Evolutionary conservation across 306 rosid genomes (phyloP).

Genomic region (Inga leiocalycina): DNA sequence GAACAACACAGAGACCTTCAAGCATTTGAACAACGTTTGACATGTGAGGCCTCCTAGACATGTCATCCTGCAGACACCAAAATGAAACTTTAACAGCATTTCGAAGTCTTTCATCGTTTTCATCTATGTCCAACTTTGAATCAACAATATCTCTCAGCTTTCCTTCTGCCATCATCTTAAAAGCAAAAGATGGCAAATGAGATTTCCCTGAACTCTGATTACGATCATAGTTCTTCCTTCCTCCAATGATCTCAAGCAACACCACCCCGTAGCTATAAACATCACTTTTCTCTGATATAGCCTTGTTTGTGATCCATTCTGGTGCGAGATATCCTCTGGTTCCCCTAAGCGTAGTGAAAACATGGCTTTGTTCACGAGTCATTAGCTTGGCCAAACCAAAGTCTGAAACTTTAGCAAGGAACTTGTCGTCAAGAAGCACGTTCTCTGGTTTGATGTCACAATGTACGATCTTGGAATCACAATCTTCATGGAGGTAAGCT

Average conservation of each 20-base stretch:
- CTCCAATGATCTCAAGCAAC: slow-evolving; percentile 41
- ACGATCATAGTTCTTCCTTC: slow-evolving; percentile 35
- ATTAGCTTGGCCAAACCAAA: slow-evolving; percentile 43
- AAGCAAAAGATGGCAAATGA: slow-evolving; percentile 35
- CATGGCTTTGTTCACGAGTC: slow-evolving; percentile 45
- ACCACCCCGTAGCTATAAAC: slow-evolving; percentile 40
- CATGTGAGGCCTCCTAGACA: slow-evolving; percentile 40
- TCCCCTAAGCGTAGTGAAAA: slow-evolving; percentile 39
- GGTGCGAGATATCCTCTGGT: slow-evolving; percentile 41
- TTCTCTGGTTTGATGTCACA: slow-evolving; percentile 43
- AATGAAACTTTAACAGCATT: slow-evolving; percentile 32
- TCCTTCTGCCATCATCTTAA: slow-evolving; percentile 42
- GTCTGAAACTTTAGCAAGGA: slow-evolving; percentile 39
- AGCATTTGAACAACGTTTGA: slow-evolving; percentile 39
- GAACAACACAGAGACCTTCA: slow-evolving; percentile 39
- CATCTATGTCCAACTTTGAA: slow-evolving; percentile 23
- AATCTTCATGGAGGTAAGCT: slow-evolving; percentile 37
- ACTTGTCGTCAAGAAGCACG: slow-evolving; percentile 39
- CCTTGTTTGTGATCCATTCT: slow-evolving; percentile 43
- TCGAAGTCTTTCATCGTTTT: slow-evolving; percentile 31
- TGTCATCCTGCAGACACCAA: slow-evolving; percentile 42
- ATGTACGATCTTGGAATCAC: slow-evolving; percentile 40
- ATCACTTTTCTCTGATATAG: slow-evolving; percentile 44
- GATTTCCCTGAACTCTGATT: slow-evolving; percentile 23
- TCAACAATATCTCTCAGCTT: slow-evolving; percentile 32